phyloP scores from a whole-genome alignment of 495 filamentous ascomycete species.

The Talaromyces nanjingensis region DNA sequence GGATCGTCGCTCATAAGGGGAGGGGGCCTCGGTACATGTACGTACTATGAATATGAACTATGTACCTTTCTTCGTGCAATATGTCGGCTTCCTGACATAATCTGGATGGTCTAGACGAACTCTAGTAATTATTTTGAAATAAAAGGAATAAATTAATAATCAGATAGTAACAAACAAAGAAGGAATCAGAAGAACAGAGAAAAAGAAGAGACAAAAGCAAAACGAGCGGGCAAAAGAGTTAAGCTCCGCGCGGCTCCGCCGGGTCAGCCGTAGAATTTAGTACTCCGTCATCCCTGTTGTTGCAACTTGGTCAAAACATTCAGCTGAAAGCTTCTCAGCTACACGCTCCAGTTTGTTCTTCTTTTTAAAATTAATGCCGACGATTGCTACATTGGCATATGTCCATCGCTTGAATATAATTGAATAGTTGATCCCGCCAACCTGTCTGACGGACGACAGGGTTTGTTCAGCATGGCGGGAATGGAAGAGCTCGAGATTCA shows the following conservation, averaged over 20 bases:
- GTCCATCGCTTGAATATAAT: neutral
- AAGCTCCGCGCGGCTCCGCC: neutral
- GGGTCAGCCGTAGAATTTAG: neutral
- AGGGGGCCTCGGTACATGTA: neutral
- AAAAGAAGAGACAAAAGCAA: neutral
- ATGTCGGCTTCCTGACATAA: neutral
- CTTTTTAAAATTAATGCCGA: neutral
- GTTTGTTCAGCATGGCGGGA: slow-evolving; percentile 58
- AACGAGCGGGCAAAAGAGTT: neutral
- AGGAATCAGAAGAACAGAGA: neutral
- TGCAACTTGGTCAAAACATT: slow-evolving; percentile 8
- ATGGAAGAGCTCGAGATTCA: slow-evolving; percentile 98
- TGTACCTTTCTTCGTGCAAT: neutral
- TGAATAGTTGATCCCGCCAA: neutral
- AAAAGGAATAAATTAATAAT: neutral
- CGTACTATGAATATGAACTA: neutral
- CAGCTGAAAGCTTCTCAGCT: neutral
- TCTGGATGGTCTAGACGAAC: neutral
- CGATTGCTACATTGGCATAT: no score
- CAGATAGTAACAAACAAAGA: neutral
- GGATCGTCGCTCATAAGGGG: neutral
- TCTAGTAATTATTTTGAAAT: neutral
- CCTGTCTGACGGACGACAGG: neutral
- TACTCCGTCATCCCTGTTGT: neutral
- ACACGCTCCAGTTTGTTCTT: neutral